These are phyloP conservation scores for Parachaetomium inaequale DNA, from an alignment of 495 filamentous ascomycete genomes.

Conservation along the genomic window DNA sequence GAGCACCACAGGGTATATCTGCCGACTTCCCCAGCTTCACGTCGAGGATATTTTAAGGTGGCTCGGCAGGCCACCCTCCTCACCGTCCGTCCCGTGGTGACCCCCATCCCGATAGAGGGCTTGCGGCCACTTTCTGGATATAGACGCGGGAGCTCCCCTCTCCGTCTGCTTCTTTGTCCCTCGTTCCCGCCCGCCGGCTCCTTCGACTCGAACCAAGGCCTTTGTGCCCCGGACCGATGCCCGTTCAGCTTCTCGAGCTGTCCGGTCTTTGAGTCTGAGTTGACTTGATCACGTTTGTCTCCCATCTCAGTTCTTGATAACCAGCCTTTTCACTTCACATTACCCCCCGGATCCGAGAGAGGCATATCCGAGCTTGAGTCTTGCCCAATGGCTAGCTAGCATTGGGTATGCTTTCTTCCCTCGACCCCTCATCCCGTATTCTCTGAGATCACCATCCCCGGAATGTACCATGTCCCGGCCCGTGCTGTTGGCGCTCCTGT, in stretches of 20 bases:
- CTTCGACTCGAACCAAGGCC: conserved; percentile 16
- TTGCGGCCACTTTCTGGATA: conserved; percentile 14
- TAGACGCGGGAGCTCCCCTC: conserved; percentile 23
- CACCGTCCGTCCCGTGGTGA: conserved; percentile 19
- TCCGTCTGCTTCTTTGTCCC: conserved; percentile 19
- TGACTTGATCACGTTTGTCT: conserved; percentile 23
- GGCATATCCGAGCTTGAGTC: conserved; percentile 1
- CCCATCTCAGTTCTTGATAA: conserved; percentile 7
- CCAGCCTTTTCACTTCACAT: not conserved
- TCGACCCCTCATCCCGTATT: not conserved
- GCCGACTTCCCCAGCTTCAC: conserved; percentile 22
- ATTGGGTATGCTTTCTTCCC: conserved; percentile 10
- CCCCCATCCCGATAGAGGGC: conserved; percentile 14
- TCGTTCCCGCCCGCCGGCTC: conserved; percentile 9
- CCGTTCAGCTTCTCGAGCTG: conserved; percentile 18
- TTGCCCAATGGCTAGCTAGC: conserved; percentile 22
- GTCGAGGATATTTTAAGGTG: conserved; percentile 15
- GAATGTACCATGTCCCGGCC: conserved; percentile 17
- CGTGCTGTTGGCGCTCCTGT: conserved; percentile 15
- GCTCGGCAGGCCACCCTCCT: conserved; percentile 21
- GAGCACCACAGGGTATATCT: conserved; percentile 28
- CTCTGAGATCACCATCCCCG: conserved; percentile 1
- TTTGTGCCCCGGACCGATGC: conserved; percentile 26
- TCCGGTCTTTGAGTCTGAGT: conserved; percentile 19
- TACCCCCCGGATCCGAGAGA: not conserved